Evolutionary conservation across 176 grass and related monocot species (phyloP).

Genomic region (Triticum turgidum): DNA sequence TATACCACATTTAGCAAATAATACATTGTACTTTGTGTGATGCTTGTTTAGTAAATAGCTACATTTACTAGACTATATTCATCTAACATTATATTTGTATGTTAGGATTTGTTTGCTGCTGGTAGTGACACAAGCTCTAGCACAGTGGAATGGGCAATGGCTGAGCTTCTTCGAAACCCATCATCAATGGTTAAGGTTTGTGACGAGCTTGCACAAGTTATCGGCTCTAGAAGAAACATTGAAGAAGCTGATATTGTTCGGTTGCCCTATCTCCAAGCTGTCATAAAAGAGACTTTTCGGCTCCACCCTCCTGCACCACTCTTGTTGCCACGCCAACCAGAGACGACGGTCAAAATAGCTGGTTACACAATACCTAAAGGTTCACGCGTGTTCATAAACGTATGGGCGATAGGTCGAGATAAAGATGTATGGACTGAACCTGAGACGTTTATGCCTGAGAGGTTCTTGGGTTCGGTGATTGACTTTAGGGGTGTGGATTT

Average conservation of each 20-base stretch:
- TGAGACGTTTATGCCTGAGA: slow-evolving; percentile 19
- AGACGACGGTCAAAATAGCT: not conserved
- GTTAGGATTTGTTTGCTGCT: slow-evolving; percentile 33
- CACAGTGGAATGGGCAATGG: slow-evolving; percentile 46
- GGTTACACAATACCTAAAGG: slow-evolving; percentile 22
- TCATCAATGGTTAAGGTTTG: not conserved
- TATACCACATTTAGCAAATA: no score
- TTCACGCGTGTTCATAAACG: slow-evolving; percentile 26
- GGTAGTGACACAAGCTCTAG: slow-evolving; percentile 40
- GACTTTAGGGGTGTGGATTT: slow-evolving; percentile 24
- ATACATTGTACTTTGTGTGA: not conserved
- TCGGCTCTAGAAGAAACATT: slow-evolving; percentile 18
- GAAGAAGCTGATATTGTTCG: slow-evolving; percentile 25
- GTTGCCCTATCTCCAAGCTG: slow-evolving; percentile 33
- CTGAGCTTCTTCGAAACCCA: slow-evolving; percentile 23
- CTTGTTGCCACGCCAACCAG: slow-evolving; percentile 12
- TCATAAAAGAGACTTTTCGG: slow-evolving; percentile 37
- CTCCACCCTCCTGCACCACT: slow-evolving; percentile 35
- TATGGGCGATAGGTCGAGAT: slow-evolving; percentile 11
- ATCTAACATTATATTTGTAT: not conserved
- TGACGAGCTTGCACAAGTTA: slow-evolving; percentile 11
- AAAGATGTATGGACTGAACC: slow-evolving; percentile 10
- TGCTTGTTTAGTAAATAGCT: not conserved
- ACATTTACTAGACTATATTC: not conserved
- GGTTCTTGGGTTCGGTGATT: slow-evolving; percentile 1